Conservation (phyloP, 352 stramenopile genomes). For the Phytophthora quininea region DNA sequence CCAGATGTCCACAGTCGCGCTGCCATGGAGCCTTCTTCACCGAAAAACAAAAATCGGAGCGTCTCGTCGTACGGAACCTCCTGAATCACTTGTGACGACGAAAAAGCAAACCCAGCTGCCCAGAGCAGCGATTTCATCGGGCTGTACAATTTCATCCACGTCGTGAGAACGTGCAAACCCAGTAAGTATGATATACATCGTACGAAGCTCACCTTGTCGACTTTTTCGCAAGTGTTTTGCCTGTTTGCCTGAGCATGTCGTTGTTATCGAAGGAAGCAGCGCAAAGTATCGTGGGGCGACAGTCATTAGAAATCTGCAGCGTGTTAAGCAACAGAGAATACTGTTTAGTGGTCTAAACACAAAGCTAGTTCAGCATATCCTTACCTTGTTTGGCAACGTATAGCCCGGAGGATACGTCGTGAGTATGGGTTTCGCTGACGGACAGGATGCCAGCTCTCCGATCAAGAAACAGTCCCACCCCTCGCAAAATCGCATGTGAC, state of each 20-base stretch:
- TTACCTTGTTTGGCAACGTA: conserved; percentile 73
- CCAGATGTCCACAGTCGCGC: conserved; percentile 89
- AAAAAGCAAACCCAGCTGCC: conserved; percentile 81
- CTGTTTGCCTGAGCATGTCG: conserved; percentile 61
- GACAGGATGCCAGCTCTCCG: conserved; percentile 57
- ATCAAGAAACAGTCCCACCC: conserved; percentile 93
- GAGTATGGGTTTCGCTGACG: conserved; percentile 75
- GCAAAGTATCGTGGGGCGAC: conserved; percentile 65
- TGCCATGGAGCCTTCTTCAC: conserved; percentile 93
- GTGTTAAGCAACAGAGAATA: neutral
- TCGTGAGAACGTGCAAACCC: neutral
- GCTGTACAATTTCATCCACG: conserved; percentile 31
- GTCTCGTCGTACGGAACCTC: conserved; percentile 88
- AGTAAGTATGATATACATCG: neutral
- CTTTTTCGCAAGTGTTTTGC: conserved; percentile 54
- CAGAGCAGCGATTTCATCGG: conserved; percentile 69
- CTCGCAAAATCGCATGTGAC: conserved; percentile 89
- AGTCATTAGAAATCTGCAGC: conserved; percentile 48
- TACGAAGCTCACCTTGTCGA: conserved; percentile 29
- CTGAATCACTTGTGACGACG: conserved; percentile 44
- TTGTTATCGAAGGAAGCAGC: conserved; percentile 60
- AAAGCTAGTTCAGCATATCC: neutral
- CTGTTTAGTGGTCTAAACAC: neutral
- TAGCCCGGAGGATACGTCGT: conserved; percentile 95
- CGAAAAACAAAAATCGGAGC: conserved; percentile 93